Evolutionary conservation across 148 eudicot genomes (phyloP).

Genomic region (Rhododendron henanense): DNA sequence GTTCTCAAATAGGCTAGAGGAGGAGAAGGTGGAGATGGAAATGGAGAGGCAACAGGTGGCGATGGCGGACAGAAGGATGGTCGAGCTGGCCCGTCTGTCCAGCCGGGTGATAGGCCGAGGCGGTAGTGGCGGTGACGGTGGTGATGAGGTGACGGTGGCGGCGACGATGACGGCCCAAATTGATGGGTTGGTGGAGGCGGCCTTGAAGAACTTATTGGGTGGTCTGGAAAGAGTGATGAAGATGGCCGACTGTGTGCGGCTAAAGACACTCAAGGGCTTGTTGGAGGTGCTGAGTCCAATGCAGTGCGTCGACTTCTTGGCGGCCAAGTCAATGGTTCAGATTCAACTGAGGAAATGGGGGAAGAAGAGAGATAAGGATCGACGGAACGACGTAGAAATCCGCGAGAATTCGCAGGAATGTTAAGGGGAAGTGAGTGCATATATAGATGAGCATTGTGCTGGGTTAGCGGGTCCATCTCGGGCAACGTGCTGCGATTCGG

Average conservation of each 20-base stretch:
- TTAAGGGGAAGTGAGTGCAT: neutral
- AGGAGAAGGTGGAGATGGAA: constrained; percentile 60
- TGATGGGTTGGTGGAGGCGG: constrained; percentile 31
- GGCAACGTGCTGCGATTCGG: too few species aligned
- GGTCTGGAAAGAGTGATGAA: constrained; percentile 41
- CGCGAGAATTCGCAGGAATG: neutral
- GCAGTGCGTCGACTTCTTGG: constrained; percentile 53
- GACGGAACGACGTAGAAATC: neutral
- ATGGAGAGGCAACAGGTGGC: constrained; percentile 67
- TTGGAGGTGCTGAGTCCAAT: constrained; percentile 40
- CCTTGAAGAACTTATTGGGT: constrained; percentile 21
- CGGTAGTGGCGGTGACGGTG: neutral
- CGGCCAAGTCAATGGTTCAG: constrained; percentile 38
- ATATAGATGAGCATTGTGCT: too few species aligned
- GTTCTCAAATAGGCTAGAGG: constrained; percentile 27
- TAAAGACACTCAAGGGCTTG: constrained; percentile 43
- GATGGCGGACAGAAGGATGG: constrained; percentile 43
- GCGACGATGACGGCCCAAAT: constrained; percentile 7
- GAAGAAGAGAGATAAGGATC: constrained; percentile 14
- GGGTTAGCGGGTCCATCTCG: too few species aligned
- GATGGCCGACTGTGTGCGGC: constrained; percentile 42
- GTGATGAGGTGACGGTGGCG: neutral
- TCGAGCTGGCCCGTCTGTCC: constrained; percentile 33
- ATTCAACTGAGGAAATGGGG: constrained; percentile 46
- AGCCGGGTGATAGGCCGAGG: neutral